phyloP scores from a whole-genome alignment of 1,284 basidiomycete species.

The Moesziomyces parantarcticus region DNA sequence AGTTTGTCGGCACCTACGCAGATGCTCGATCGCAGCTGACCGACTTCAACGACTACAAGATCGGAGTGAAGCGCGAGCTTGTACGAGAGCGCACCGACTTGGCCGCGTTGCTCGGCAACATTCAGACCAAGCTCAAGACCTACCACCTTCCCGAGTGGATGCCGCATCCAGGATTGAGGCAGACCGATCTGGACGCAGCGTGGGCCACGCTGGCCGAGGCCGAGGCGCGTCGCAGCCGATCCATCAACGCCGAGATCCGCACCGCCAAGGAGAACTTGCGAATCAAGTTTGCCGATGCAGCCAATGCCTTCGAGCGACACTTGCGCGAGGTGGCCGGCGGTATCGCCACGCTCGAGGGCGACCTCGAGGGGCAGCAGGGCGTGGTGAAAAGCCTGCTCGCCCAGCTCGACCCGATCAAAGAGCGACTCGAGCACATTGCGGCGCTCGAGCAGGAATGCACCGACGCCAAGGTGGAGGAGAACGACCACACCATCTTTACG shows the following conservation, averaged over 20 bases:
- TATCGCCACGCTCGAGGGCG: slow-evolving; percentile 53
- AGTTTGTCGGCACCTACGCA: slow-evolving; percentile 72
- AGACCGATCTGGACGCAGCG: slow-evolving; percentile 79
- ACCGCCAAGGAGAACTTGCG: slow-evolving; percentile 76
- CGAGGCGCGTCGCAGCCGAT: slow-evolving; percentile 81
- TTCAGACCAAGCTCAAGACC: slow-evolving; percentile 92
- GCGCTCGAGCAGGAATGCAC: slow-evolving; percentile 74
- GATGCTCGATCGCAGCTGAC: slow-evolving; percentile 82
- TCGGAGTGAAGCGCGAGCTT: slow-evolving; percentile 85
- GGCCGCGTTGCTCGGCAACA: slow-evolving; percentile 87
- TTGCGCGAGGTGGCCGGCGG: slow-evolving; percentile 49
- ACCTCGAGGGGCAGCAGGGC: slow-evolving; percentile 48
- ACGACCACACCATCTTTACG: slow-evolving; percentile 93
- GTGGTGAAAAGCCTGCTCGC: slow-evolving; percentile 45
- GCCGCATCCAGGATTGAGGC: slow-evolving; percentile 49
- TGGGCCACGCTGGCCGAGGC: slow-evolving; percentile 81
- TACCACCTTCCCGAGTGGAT: slow-evolving; percentile 74
- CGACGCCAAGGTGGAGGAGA: slow-evolving; percentile 95
- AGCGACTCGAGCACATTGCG: slow-evolving; percentile 31
- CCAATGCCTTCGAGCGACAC: slow-evolving; percentile 80
- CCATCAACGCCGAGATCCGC: slow-evolving; percentile 90
- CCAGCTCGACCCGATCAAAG: slow-evolving; percentile 45
- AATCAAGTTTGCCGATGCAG: slow-evolving; percentile 82
- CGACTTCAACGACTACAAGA: slow-evolving; percentile 84
- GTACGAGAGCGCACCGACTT: slow-evolving; percentile 90